Evolutionary conservation across 2,329 filamentous ascomycete genomes (phyloP).

Genomic region (Aspergillus candidus): DNA sequence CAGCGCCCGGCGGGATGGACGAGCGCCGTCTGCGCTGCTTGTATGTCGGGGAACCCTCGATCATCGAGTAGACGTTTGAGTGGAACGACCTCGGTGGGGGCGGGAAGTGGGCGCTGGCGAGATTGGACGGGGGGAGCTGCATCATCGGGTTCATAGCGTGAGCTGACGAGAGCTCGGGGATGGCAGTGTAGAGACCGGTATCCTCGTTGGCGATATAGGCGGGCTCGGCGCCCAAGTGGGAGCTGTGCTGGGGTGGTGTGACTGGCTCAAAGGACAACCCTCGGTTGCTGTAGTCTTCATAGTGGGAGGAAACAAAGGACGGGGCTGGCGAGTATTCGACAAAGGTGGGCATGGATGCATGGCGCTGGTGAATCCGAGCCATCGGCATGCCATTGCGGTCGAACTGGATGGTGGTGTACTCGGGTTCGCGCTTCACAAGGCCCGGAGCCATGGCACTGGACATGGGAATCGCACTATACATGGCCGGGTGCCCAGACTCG

Average conservation of each 20-base stretch:
- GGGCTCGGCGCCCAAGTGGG: conserved; percentile 76
- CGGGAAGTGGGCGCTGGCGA: conserved; percentile 73
- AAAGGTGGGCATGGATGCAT: conserved; percentile 97
- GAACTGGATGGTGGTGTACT: conserved; percentile 76
- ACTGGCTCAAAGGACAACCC: conserved; percentile 95
- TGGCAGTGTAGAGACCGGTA: conserved; percentile 89
- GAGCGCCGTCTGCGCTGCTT: conserved; percentile 94
- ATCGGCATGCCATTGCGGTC: conserved; percentile 88
- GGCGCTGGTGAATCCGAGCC: conserved; percentile 76
- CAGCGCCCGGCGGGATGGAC: conserved; percentile 77
- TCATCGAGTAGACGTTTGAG: conserved; percentile 83
- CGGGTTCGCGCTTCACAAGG: conserved; percentile 80
- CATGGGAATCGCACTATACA: conserved; percentile 65
- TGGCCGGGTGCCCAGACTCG: conserved; percentile 59
- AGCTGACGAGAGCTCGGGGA: conserved; percentile 75
- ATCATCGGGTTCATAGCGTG: conserved; percentile 81
- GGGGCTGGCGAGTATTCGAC: conserved; percentile 97
- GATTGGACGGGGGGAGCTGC: conserved; percentile 78
- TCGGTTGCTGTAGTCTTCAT: conserved; percentile 94
- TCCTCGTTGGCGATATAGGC: conserved; percentile 98
- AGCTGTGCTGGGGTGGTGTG: conserved; percentile 85
- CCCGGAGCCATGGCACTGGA: conserved; percentile 65
- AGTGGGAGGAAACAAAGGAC: conserved; percentile 97
- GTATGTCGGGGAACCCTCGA: conserved; percentile 97
- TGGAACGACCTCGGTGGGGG: conserved; percentile 62